These are phyloP conservation scores for Solanum ahanhuiri DNA, from an alignment of 257 asterid genomes.

Conservation along the genomic window DNA sequence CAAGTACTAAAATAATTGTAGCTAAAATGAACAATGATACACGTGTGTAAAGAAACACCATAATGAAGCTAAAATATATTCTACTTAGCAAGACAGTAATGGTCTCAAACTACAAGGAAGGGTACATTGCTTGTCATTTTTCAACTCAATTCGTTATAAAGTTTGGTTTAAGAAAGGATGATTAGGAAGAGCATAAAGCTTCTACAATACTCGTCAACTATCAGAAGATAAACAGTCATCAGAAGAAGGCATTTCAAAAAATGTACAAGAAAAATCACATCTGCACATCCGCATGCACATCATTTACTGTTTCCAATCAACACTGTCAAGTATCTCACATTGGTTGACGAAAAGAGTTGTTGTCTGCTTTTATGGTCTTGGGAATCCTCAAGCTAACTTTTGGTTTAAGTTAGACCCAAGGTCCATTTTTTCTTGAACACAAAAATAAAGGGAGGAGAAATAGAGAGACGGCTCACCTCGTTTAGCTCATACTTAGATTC, in stretches of 20 bases:
- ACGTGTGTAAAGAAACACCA: not conserved
- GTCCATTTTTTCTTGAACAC: not conserved
- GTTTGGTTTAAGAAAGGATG: not conserved
- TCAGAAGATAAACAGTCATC: not conserved
- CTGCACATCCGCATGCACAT: not conserved
- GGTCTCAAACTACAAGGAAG: not conserved
- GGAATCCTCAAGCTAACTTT: not conserved
- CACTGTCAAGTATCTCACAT: not conserved
- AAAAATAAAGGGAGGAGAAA: not conserved
- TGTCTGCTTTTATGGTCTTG: not conserved
- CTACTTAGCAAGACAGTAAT: not conserved
- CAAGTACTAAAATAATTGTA: not conserved
- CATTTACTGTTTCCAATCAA: not conserved
- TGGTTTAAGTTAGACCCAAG: not conserved
- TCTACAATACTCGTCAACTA: not conserved
- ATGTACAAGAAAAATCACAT: not conserved
- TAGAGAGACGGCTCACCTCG: conserved; percentile 40
- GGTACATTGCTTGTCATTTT: not conserved
- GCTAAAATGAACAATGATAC: not conserved
- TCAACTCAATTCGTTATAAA: not conserved
- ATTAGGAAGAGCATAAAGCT: not conserved
- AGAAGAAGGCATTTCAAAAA: not conserved
- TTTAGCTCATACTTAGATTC: conserved; percentile 86
- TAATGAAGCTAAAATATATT: not conserved
- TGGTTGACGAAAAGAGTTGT: not conserved